Evolutionary conservation across 1,139 yeast species (phyloP).

Genomic region (Meyerozyma elateridarum): DNA sequence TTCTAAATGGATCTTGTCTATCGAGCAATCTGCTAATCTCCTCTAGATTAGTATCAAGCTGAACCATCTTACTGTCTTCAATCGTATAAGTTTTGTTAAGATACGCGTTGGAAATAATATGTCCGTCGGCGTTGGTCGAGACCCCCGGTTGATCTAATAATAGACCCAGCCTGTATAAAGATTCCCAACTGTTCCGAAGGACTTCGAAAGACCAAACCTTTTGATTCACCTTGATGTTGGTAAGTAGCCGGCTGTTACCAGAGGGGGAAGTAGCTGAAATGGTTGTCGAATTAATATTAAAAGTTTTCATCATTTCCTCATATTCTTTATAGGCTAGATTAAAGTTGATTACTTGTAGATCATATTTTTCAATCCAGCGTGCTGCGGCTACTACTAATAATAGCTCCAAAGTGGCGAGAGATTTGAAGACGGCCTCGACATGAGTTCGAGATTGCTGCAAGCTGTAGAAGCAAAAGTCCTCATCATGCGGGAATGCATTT

Average conservation of each 20-base stretch:
- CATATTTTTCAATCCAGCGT: constrained; percentile 59
- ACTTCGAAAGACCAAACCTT: constrained; percentile 47
- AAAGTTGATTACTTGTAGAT: constrained; percentile 58
- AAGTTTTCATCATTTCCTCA: constrained; percentile 43
- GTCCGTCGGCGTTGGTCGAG: constrained; percentile 32
- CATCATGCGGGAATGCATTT: constrained; percentile 31
- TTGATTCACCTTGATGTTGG: constrained; percentile 35
- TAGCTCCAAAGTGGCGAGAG: constrained; percentile 66
- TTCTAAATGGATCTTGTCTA: constrained; percentile 27
- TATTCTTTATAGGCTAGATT: constrained; percentile 79
- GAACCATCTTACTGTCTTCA: constrained; percentile 46
- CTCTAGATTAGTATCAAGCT: constrained; percentile 41
- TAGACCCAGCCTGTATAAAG: constrained; percentile 33
- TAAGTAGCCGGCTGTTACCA: constrained; percentile 24
- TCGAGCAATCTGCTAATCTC: constrained; percentile 35
- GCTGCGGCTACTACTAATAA: constrained; percentile 70
- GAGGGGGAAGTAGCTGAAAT: constrained; percentile 25
- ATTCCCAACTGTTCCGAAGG: constrained; percentile 54
- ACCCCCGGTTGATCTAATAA: constrained; percentile 29
- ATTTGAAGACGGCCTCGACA: constrained; percentile 28
- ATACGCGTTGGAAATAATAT: constrained; percentile 25
- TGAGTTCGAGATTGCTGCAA: constrained; percentile 18
- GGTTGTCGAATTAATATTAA: constrained; percentile 36
- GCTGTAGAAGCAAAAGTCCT: constrained; percentile 22
- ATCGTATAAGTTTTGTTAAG: constrained; percentile 28